Base-by-base conservation (phyloP, 441 rosid species). In the Arabidopsis hybrid region DNA sequence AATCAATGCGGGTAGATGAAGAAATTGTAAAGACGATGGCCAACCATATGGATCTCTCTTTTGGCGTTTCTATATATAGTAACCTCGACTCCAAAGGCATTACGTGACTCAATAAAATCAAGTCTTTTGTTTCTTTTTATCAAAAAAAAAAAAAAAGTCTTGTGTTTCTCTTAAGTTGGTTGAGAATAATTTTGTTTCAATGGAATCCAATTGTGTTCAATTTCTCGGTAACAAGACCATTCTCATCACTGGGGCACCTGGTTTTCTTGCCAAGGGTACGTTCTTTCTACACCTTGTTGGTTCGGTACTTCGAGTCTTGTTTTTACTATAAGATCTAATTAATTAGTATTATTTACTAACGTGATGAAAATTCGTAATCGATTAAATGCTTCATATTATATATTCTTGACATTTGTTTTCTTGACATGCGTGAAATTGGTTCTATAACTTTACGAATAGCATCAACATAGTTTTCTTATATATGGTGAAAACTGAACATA, bases 221-320 rank as follows among this genome's bases (percentile, higher is more conserved):
- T 73, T 73, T 78, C 66, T 78, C 47, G 69, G 17, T 13, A 57
- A 78, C 62, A 78, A 78, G 67, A 73, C 71, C 1, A 67, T 85
- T 68, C 73, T 85, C 67, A 73, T 83, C 50, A 87, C 85, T 8
- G 88, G 87, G 1, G 87, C 88, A 35, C 80, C 91, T 58, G 88
- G 91, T 38, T 87, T 87, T 70, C 76, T 85, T 17, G 91, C 88
- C 60, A 85, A 87, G 65, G 77, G 91, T 84, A 81, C 40, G 16
- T n/a, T 38, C 55, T 72, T 60, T 72, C n/a, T 62, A 61, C 45
- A 51, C 31, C 18, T 21, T 17, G 4, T 51, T 39, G 52, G 10
- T 57, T 17, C 51, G 3, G 29, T 26, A 65, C 18, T 46, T 73
- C 18, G 14, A 35, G 5, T 52, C 16, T 36, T 2, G 39, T 57